Evolutionary conservation across 1,139 yeast genomes (phyloP), one percentile per base, ranked within the genome.

Genomic region (Saccharomyces hybrid): DNA sequence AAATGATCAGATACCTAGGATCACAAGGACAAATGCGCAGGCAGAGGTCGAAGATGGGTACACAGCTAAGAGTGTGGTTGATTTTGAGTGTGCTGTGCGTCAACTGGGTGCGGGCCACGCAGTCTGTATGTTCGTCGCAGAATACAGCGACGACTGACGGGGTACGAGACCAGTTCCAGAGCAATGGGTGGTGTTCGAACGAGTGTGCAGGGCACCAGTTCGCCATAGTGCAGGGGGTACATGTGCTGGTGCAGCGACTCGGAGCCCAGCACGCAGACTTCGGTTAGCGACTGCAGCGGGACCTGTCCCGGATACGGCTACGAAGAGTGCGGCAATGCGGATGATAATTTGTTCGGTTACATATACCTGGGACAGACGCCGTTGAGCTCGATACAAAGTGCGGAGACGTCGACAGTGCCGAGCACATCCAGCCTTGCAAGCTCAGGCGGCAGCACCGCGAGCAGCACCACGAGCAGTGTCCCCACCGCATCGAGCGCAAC

Each of bases 191-290:
- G 34, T 64, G 68, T 55, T 55, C 62, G 34, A 49, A 56, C 12
- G 50, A 51, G 14, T 62, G 63, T 38, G 49, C 41, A 8, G 59
- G 56, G 5, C 59, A 60, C 53, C 28, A 51, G 19, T 64, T 53
- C 50, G 68, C 66, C 12, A 56, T 64, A 7, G 58, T 64, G 8
- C 65, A 63, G 47, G 59, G 59, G 52, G 4, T 27, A 50, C 31
- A 44, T 56, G 16, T 64, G 68, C 53, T 64, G 67, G 67, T 64
- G 68, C 47, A 49, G 62, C 4, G 55, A 64, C 48, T 21, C 46
- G 2, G 49, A 31, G 21, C 60, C 61, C 3, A n/a, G 53, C 2
- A 21, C 56, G 24, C 47, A 44, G 14, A 56, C 58, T 5, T 50
- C 58, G 8, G 51, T 62, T 11, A 46, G 53, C 21, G 32, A 57